These are phyloP conservation scores for Penicillium verrucosum DNA, from an alignment of 2,329 filamentous ascomycete genomes.

Conservation along the genomic window DNA sequence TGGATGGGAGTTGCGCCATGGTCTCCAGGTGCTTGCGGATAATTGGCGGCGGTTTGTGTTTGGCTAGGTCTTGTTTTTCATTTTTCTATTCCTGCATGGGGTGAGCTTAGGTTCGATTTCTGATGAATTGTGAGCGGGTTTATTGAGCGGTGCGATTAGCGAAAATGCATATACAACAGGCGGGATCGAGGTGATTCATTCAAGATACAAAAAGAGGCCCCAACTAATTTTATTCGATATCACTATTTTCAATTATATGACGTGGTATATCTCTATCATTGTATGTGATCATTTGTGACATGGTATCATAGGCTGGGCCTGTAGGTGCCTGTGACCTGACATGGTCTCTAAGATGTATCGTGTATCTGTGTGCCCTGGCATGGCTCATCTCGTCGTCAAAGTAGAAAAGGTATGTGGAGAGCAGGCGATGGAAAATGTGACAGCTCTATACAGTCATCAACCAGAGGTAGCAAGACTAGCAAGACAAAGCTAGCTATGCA, in stretches of 20 bases:
- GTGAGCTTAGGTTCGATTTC: neutral
- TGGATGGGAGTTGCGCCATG: constrained; percentile 71
- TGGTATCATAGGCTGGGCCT: constrained; percentile 19
- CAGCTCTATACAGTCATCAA: neutral
- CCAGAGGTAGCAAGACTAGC: neutral
- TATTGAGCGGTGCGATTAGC: neutral
- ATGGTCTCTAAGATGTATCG: neutral
- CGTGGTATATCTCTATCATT: constrained; percentile 22
- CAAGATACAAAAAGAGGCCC: neutral
- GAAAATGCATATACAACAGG: neutral
- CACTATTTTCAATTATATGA: constrained; percentile 15
- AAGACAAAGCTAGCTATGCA: constrained; percentile 25
- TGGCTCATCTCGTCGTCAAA: constrained; percentile 24
- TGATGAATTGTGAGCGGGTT: neutral
- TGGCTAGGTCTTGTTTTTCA: constrained; percentile 43
- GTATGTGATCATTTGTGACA: constrained; percentile 19
- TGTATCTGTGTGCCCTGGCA: constrained; percentile 16
- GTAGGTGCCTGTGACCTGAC: constrained; percentile 5
- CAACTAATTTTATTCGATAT: neutral
- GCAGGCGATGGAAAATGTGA: neutral
- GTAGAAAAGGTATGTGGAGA: neutral
- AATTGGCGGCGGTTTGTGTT: constrained; percentile 80
- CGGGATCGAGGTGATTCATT: neutral
- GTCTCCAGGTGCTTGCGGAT: constrained; percentile 61
- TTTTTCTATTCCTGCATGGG: neutral